phyloP scores from a whole-genome alignment of 2,329 filamentous ascomycete genomes.

The Huntiella bhutanensis region DNA sequence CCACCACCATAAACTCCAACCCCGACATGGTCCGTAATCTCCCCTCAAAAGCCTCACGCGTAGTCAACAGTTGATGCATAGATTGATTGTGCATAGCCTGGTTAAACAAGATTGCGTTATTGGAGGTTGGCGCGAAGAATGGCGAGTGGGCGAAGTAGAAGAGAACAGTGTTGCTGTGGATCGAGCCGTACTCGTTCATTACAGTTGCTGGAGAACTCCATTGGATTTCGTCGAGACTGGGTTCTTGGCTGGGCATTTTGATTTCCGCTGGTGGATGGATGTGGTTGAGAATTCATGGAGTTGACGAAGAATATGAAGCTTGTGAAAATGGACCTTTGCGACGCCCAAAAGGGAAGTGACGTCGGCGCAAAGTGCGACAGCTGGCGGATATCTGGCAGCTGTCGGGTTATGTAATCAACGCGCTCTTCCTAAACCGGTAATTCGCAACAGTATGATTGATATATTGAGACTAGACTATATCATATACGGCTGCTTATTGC shows the following conservation, averaged over 20 bases:
- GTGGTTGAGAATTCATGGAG: too few species aligned
- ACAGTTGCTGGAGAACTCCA: conserved; percentile 34
- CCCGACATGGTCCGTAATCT: conserved; percentile 45
- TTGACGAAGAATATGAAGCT: too few species aligned
- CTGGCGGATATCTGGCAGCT: too few species aligned
- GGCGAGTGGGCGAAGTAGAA: conserved; percentile 51
- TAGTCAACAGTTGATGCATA: conserved; percentile 38
- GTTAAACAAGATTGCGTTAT: conserved; percentile 43
- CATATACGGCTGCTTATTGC: not conserved
- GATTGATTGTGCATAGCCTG: conserved; percentile 43
- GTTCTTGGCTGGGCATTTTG: conserved; percentile 28
- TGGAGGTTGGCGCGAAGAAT: conserved; percentile 49
- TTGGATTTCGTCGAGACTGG: conserved; percentile 47
- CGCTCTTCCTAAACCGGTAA: too few species aligned
- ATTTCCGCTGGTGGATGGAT: too few species aligned
- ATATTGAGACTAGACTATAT: too few species aligned
- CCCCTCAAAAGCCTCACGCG: conserved; percentile 43
- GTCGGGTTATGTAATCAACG: too few species aligned
- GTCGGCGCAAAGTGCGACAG: too few species aligned
- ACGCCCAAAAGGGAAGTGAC: too few species aligned
- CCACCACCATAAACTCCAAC: conserved; percentile 46
- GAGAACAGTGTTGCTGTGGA: conserved; percentile 46
- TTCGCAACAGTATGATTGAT: too few species aligned
- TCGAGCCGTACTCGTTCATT: conserved; percentile 32
- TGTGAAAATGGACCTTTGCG: too few species aligned